Conservation (phyloP, 768 basidiomycete species). For the Lentinus tigrinus region DNA sequence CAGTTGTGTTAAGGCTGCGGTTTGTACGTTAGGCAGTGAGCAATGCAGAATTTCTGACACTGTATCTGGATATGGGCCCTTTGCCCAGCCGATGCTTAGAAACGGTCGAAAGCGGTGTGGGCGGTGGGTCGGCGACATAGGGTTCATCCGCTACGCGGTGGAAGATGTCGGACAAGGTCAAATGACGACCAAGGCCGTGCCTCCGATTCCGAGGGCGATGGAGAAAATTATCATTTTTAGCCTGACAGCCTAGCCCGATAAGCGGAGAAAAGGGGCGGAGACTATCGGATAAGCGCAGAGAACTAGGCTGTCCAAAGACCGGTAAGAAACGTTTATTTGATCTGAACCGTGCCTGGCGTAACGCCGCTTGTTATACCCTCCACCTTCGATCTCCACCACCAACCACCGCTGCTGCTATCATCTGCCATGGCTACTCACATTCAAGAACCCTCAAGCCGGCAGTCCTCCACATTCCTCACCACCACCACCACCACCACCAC, state of each 20-base stretch:
- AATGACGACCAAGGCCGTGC: slow-evolving; percentile 11
- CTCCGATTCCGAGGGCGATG: not conserved
- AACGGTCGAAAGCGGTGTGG: not conserved
- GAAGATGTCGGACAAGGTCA: not conserved
- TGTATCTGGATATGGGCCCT: not conserved
- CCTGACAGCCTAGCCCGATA: slow-evolving; percentile 1
- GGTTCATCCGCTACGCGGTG: slow-evolving; percentile 3
- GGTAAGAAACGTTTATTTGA: not conserved
- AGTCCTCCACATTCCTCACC: slow-evolving; percentile 2
- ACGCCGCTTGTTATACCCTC: not conserved
- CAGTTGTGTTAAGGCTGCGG: not conserved
- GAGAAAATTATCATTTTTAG: not conserved
- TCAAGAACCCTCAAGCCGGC: slow-evolving; percentile 11
- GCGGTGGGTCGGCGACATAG: slow-evolving; percentile 1
- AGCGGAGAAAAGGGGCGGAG: not conserved
- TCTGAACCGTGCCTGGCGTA: not conserved
- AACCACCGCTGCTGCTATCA: slow-evolving; percentile 2
- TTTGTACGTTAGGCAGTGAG: not conserved
- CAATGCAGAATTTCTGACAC: not conserved
- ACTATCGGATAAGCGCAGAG: not conserved
- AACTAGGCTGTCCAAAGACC: too few species aligned
- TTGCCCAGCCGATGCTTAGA: not conserved
- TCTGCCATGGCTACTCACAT: slow-evolving; percentile 16
- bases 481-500: slow-evolving; percentile 1
- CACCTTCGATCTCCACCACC: slow-evolving; percentile 17